Evolutionary conservation across 179 eudicot genomes (phyloP), one percentile per base, ranked within the genome.

Genomic region (Spinacia oleracea): DNA sequence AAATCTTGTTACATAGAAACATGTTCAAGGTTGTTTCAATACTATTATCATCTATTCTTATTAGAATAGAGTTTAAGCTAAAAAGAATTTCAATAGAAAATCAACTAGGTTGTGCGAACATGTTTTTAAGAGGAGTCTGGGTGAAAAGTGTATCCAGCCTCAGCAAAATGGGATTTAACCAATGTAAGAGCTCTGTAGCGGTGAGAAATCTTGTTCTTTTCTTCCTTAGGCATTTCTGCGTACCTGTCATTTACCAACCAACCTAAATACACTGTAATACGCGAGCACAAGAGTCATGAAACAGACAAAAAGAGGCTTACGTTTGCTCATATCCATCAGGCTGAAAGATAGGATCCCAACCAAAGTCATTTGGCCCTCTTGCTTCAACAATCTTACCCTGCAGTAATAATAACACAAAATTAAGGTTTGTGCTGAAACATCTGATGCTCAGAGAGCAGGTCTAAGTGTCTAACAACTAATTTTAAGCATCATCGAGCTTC

Each of bases 271-370:
- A 72, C 35, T 10, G 4, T 45, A 78, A 31, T 23, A 7, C n/a
- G n/a, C n/a, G 29, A 29, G 9, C 15, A 40, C 27, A 59, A 8
- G 18, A 18, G 23, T 25, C 43, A 42, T 20, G 3, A 15, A 62
- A 64, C 29, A 5, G 43, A 73, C 6, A 51, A 20, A 79, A 72
- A 25, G 71, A 60, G 50, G 73, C 85, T 85, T 88, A 93, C 97
- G 98, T 93, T 48, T 83, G 91, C 65, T 93, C 88, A 84, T 90
- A 91, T 80, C 95, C 97, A 72, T 95, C 97, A 0, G 98, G 98
- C 83, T 93, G 90, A 78, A 94, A 95, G 80, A 95, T 72, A 1
- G 98, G 97, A 89, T 95, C 97, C 98, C 98, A 95, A 65, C 98
- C 98, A 77, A 95, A 95, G 83, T 95, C 97, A 75, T 84, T 87